Evolutionary conservation across 768 basidiomycete genomes (phyloP).

Genomic region (Collybia nuda): DNA sequence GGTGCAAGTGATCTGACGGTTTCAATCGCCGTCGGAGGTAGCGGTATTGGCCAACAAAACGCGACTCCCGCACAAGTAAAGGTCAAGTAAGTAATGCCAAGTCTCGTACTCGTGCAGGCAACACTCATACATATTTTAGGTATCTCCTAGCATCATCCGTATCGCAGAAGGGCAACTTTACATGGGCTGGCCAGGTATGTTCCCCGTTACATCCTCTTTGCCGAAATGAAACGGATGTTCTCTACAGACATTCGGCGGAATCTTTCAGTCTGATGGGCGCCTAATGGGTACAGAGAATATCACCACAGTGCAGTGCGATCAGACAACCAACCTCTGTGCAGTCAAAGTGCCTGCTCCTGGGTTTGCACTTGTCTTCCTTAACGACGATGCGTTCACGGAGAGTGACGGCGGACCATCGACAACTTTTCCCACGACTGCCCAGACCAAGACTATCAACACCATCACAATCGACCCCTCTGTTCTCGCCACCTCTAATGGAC

Average conservation of each 20-base stretch:
- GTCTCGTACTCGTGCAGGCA: constrained; percentile 11
- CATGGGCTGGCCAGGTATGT: constrained; percentile 59
- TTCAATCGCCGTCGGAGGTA: constrained; percentile 47
- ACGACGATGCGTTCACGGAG: constrained; percentile 32
- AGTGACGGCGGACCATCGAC: constrained; percentile 30
- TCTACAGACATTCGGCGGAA: constrained; percentile 53
- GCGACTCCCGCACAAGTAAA: constrained; percentile 44
- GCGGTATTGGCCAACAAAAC: constrained; percentile 32
- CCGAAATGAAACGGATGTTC: too few species aligned
- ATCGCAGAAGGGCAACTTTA: constrained; percentile 54
- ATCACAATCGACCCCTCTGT: constrained; percentile 42
- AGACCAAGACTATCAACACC: constrained; percentile 50
- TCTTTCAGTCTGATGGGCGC: constrained; percentile 66
- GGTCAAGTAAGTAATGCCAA: constrained; percentile 49
- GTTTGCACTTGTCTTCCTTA: constrained; percentile 71
- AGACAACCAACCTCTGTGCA: constrained; percentile 47
- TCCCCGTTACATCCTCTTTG: not conserved
- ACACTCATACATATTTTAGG: constrained; percentile 27
- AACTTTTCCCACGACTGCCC: constrained; percentile 52
- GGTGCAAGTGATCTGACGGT: constrained; percentile 58
- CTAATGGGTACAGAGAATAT: constrained; percentile 50
- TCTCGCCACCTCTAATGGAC: too few species aligned
- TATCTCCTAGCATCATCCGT: constrained; percentile 52
- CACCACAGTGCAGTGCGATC: constrained; percentile 56
- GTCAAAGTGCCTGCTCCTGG: constrained; percentile 69